These are phyloP conservation scores for Heliamphora pulchella DNA, from an alignment of 179 eudicot species.

Conservation along the genomic window DNA sequence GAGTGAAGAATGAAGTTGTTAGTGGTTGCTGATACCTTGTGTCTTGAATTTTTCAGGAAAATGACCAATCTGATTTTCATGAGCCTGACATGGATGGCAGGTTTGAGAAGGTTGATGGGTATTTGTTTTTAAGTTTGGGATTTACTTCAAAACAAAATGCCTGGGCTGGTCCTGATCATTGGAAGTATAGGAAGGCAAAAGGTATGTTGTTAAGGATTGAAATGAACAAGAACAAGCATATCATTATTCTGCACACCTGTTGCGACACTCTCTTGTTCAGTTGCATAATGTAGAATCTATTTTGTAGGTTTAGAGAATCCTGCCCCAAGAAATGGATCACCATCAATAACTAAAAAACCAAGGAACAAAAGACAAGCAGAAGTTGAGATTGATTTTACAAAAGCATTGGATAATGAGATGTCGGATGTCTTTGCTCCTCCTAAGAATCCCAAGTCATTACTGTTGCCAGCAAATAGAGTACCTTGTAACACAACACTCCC, in stretches of 20 bases:
- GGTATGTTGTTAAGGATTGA: slow-evolving; percentile 28
- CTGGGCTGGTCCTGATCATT: slow-evolving; percentile 99
- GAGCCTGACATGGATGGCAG: slow-evolving; percentile 44
- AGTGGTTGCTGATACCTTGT: not conserved
- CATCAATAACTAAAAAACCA: slow-evolving; percentile 35
- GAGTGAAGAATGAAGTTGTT: not conserved
- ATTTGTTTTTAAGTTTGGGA: slow-evolving; percentile 58
- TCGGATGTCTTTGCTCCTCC: slow-evolving; percentile 69
- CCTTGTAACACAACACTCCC: slow-evolving; percentile 75
- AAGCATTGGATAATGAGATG: slow-evolving; percentile 42
- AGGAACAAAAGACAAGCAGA: slow-evolving; percentile 50
- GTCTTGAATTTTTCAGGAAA: slow-evolving; percentile 38
- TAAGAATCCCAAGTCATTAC: slow-evolving; percentile 67
- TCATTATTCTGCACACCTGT: not conserved
- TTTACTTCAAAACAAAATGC: slow-evolving; percentile 64
- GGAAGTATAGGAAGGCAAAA: slow-evolving; percentile 77
- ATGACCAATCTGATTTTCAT: slow-evolving; percentile 28
- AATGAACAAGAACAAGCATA: not conserved
- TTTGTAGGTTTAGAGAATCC: slow-evolving; percentile 42
- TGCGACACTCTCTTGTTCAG: not conserved
- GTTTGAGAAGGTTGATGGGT: slow-evolving; percentile 51
- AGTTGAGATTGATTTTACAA: slow-evolving; percentile 61
- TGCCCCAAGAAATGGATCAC: slow-evolving; percentile 32
- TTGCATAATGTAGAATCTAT: slow-evolving; percentile 16
- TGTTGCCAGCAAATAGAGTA: slow-evolving; percentile 61